Conservation (phyloP, 208 protist genomes). For the Crithidia sp. region DNA sequence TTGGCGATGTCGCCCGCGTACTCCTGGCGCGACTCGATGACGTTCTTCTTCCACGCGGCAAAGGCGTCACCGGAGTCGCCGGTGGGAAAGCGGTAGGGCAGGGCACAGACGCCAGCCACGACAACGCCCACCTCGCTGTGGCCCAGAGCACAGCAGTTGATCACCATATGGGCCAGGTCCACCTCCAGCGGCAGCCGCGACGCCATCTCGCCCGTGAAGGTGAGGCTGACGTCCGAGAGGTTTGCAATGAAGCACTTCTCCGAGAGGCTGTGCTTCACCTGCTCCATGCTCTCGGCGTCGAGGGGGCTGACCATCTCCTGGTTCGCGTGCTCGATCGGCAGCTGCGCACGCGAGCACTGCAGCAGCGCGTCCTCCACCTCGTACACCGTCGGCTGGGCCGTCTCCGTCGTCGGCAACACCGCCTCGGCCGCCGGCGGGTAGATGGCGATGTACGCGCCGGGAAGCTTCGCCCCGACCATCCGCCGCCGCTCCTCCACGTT, state of each 20-base stretch:
- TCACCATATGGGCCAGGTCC: constrained; percentile 78
- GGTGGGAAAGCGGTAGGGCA: constrained; percentile 55
- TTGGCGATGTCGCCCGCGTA: constrained; percentile 66
- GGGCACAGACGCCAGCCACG: constrained; percentile 62
- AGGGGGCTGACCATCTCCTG: constrained; percentile 44
- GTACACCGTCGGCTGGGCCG: constrained; percentile 43
- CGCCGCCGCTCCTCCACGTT: constrained; percentile 69
- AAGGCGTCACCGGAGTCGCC: constrained; percentile 36
- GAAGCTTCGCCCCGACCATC: constrained; percentile 35
- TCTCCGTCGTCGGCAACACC: constrained; percentile 47
- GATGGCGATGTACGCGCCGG: constrained; percentile 79
- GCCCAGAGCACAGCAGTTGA: constrained; percentile 79
- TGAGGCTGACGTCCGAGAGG: constrained; percentile 56
- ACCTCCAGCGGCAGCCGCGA: constrained; percentile 74
- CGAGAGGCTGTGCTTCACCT: constrained; percentile 69
- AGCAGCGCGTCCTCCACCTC: constrained; percentile 79
- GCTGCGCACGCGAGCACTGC: constrained; percentile 67
- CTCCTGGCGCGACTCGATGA: constrained; percentile 57
- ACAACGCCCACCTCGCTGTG: constrained; percentile 73
- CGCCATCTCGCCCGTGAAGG: constrained; percentile 83
- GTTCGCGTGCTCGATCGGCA: constrained; percentile 52
- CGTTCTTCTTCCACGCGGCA: constrained; percentile 40
- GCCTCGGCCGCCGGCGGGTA: constrained; percentile 60
- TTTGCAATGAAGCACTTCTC: constrained; percentile 79
- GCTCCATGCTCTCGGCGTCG: constrained; percentile 65